Evolutionary conservation across 108 stramenopile species (phyloP), one percentile per base, ranked within the genome.

Genomic region (Cylindrotheca closterium): DNA sequence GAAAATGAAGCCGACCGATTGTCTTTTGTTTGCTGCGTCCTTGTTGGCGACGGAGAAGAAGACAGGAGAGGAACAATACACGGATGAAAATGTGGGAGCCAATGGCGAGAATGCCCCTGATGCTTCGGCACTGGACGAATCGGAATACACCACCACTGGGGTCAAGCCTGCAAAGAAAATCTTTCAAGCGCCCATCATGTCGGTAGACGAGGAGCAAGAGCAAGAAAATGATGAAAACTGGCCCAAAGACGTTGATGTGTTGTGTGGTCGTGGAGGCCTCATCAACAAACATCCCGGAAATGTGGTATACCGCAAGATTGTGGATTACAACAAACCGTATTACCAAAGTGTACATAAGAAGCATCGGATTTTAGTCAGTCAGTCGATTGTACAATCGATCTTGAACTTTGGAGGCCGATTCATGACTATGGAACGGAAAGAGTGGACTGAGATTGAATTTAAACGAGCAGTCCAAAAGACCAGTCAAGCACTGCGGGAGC

Each of bases 281-380:
- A 83, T 86, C 63, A 93, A 93, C 66, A 78, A 77, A 65, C 91
- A 93, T 72, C 55, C 73, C 24, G 91, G 91, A 32, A 93, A 93
- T 63, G 74, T 88, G 25, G 74, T 76, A 47, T 92, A 81, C 61
- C 83, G 91, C 48, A 68, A 75, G 29, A 66, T 89, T 19, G 83
- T 92, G 37, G 82, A 85, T 2, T 31, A 58, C 56, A 77, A 79
- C 71, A 88, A 87, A 49, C 54, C 51, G 3, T 58, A 59, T 29
- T 80, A 80, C 42, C 74, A 81, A 66, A 81, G 81, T 65, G 84
- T 89, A n/a, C 90, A 85, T 5, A 82, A 89, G 73, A 84, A 84
- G 1, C 79, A 91, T 33, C 86, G 90, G 3, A 87, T 88, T 8
- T 73, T 85, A 1, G 88, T 90, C 7, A 79, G 87, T 53, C 88